These are phyloP conservation scores for Colletotrichum nymphaeae DNA, from an alignment of 2,329 filamentous ascomycete genomes.

Conservation along the genomic window DNA sequence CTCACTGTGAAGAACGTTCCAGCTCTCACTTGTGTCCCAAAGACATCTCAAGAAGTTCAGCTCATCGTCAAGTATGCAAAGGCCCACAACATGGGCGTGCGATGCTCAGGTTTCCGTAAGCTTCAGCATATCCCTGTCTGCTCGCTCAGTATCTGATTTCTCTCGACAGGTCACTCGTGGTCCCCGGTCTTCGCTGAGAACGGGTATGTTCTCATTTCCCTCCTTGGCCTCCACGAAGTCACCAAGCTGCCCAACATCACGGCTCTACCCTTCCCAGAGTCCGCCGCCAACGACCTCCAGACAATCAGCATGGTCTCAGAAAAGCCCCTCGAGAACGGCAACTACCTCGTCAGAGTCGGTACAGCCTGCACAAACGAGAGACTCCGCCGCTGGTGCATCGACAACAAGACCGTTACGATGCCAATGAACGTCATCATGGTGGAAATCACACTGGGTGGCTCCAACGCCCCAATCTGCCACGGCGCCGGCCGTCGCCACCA, in stretches of 20 bases:
- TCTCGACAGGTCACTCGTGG: neutral
- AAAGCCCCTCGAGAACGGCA: conserved; percentile 42
- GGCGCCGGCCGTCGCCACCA: conserved; percentile 56
- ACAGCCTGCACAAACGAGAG: neutral
- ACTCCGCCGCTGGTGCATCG: neutral
- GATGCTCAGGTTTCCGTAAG: neutral
- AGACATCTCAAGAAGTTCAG: neutral
- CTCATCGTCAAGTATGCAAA: neutral
- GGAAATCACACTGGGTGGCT: conserved; percentile 59
- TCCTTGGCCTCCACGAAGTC: neutral
- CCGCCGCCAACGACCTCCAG: conserved; percentile 49
- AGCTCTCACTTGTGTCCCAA: neutral
- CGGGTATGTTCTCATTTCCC: neutral
- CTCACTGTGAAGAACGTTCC: neutral
- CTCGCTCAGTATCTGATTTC: neutral
- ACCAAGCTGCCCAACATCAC: neutral
- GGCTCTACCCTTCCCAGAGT: conserved; percentile 41
- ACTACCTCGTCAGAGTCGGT: conserved; percentile 20
- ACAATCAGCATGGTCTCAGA: conserved; percentile 48
- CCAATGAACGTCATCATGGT: conserved; percentile 60
- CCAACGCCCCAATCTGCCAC: conserved; percentile 58
- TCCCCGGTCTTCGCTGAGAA: neutral
- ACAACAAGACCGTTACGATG: conserved; percentile 47
- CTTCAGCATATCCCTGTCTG: neutral
- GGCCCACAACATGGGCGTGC: neutral